A percentile compares a stretch with the other conserved stretches of the same genome.
Evolutionary conservation across 176 grass and related monocot genomes (phyloP).

Genomic region (Raddia distichophylla): DNA sequence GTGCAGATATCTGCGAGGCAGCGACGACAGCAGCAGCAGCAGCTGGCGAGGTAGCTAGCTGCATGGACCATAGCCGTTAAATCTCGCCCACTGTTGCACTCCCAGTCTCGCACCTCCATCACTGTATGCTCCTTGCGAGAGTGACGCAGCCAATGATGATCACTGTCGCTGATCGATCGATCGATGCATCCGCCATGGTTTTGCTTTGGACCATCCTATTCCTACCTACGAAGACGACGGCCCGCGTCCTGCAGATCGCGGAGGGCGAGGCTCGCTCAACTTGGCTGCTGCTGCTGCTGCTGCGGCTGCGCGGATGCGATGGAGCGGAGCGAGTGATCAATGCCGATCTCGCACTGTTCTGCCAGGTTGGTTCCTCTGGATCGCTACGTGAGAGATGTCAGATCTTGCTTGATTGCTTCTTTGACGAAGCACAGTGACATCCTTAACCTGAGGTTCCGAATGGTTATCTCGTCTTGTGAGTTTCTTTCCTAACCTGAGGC

Average conservation of each 20-base stretch:
- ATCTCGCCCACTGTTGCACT: not conserved
- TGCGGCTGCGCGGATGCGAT: no score
- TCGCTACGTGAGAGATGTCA: not conserved
- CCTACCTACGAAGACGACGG: no score
- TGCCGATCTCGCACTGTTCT: not conserved
- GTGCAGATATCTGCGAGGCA: not conserved
- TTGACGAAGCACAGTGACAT: not conserved
- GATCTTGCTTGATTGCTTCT: not conserved
- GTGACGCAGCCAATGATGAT: not conserved
- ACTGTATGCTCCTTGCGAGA: not conserved
- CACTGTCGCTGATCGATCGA: not conserved
- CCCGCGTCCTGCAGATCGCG: no score
- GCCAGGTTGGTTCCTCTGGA: not conserved
- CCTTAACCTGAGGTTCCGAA: not conserved
- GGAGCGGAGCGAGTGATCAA: not conserved
- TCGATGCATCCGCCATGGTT: not conserved
- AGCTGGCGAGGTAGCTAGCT: not conserved
- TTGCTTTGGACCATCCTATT: not conserved
- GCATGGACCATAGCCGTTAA: not conserved
- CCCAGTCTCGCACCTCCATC: not conserved
- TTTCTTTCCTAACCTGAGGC: no score
- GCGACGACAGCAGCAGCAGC: no score
- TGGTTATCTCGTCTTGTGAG: no score
- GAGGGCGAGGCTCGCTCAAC: no score
- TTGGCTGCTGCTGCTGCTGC: no score